Conservation (phyloP, 495 filamentous ascomycete species). For the Neurospora africana region DNA sequence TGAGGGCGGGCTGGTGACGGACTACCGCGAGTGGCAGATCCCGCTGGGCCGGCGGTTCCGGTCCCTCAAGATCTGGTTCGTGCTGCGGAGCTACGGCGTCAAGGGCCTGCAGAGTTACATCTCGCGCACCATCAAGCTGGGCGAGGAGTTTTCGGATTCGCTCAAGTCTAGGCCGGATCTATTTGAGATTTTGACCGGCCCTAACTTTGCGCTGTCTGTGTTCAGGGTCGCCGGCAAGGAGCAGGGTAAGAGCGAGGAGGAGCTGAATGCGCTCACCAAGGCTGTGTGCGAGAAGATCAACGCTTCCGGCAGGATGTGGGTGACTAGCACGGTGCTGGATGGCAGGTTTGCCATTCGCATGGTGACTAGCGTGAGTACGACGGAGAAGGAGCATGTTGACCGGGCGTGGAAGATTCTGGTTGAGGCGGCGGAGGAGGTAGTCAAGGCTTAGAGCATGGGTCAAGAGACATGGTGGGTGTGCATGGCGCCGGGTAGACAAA, state of each 20-base stretch:
- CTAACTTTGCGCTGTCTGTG: slow-evolving; percentile 72
- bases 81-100: slow-evolving; percentile 77
- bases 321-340: slow-evolving; percentile 69
- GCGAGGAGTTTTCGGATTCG: slow-evolving; percentile 55
- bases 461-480: background rate
- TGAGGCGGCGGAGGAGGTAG: slow-evolving; percentile 48
- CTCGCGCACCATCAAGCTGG: slow-evolving; percentile 51
- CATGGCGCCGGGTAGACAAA: background rate
- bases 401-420: slow-evolving; percentile 74
- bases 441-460: slow-evolving; percentile 12
- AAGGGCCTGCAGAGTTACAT: slow-evolving; percentile 68
- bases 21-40: slow-evolving; percentile 98
- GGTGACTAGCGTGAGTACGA: slow-evolving; percentile 55
- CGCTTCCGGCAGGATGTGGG: slow-evolving; percentile 64
- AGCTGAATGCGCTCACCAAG: slow-evolving; percentile 60
- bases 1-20: slow-evolving; percentile 77
- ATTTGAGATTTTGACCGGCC: slow-evolving; percentile 66
- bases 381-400: slow-evolving; percentile 59
- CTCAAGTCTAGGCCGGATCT: slow-evolving; percentile 52
- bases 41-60: slow-evolving; percentile 88
- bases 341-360: slow-evolving; percentile 74
- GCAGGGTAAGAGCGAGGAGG: slow-evolving; percentile 32
- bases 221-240: slow-evolving; percentile 42
- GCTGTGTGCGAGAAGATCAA: slow-evolving; percentile 71
- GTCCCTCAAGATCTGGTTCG: slow-evolving; percentile 93